Base-by-base conservation (phyloP, 148 eudicot genomes). In the Mesembryanthemum crystallinum region DNA sequence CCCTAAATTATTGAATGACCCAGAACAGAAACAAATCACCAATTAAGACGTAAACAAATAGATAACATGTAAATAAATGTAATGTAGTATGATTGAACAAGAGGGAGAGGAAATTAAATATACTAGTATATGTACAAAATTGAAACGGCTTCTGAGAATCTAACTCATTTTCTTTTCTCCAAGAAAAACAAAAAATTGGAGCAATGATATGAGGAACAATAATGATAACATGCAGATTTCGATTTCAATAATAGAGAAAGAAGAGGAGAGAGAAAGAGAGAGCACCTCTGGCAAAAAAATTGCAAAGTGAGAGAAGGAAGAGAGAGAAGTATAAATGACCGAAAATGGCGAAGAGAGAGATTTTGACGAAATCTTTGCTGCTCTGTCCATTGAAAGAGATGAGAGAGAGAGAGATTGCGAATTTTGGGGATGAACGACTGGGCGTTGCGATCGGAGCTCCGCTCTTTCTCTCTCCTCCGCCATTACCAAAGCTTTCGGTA, bases 111-210 rank as follows among this genome's bases (percentile, higher is more conserved):
- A 43, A 68, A 74, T 73, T 68, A 70, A n/a, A 67, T 68, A 69
- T 51, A 11, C 61, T 49, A 25, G 28, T 49, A 69, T 70, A 69
- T 55, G 63, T 72, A 71, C 52, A 71, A 76, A 52, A 71, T 63
- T 60, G 15, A 60, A 71, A 71, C 73, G 76, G 79, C 79, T 80
- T 66, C 72, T 43, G 27, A 33, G 80, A 76, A 81, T 81, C 73
- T 81, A 81, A 35, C 17, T 66, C 75, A 80, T 76, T 17, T 64
- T 64, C 57, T 17, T 20, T 66, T 23, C 9, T 64, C 70, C 23
- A 2, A 8, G 45, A n/a, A 23, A 37, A 4, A 42, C 27, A 54
- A 61, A 61, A 7, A 39, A 3, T n/a, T n/a, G 18, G 23, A 21
- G 25, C 12, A 39, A 65, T 70, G 45, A 64, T 64, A n/a, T 9